These are phyloP conservation scores for Spathaspora boniae DNA, from an alignment of 805 yeast genomes.

Conservation along the genomic window DNA sequence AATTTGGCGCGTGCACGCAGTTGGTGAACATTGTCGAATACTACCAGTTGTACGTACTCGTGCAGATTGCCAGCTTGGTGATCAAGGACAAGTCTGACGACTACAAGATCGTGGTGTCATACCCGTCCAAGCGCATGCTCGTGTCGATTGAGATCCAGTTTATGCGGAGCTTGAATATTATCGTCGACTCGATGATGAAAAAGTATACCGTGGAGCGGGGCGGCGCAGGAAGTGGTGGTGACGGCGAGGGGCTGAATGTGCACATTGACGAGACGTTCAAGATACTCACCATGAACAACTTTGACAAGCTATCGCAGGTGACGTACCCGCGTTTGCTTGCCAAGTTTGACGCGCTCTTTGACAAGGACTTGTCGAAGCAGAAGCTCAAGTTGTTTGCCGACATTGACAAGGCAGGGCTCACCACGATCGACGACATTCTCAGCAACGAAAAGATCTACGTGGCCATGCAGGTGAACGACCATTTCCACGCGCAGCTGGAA, in stretches of 20 bases:
- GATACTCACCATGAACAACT: slow-evolving; percentile 42
- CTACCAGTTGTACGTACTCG: slow-evolving; percentile 33
- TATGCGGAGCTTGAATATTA: slow-evolving; percentile 39
- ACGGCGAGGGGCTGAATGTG: slow-evolving; percentile 1
- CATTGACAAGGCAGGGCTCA: slow-evolving; percentile 36
- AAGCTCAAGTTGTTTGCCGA: slow-evolving; percentile 39
- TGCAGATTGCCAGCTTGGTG: slow-evolving; percentile 25
- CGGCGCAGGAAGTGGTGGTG: not conserved
- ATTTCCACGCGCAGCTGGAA: slow-evolving; percentile 19
- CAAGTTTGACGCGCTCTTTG: slow-evolving; percentile 32
- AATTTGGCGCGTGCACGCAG: slow-evolving; percentile 28
- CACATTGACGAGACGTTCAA: slow-evolving; percentile 26
- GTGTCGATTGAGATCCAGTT: slow-evolving; percentile 44
- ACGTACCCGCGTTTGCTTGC: slow-evolving; percentile 30
- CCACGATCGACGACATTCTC: slow-evolving; percentile 39
- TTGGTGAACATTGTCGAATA: slow-evolving; percentile 32
- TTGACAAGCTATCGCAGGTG: slow-evolving; percentile 30
- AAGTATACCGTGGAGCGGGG: slow-evolving; percentile 28
- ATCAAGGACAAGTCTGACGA: slow-evolving; percentile 15
- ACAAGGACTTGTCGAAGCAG: slow-evolving; percentile 33
- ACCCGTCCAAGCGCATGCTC: slow-evolving; percentile 38
- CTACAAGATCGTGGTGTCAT: slow-evolving; percentile 30
- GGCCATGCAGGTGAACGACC: slow-evolving; percentile 22
- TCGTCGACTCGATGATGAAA: slow-evolving; percentile 40
- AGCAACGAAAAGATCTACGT: slow-evolving; percentile 34